A percentile compares a stretch with the other conserved stretches of the same genome.
Conservation (phyloP, 176 grass and related monocot species). For the Carex pumila region DNA sequence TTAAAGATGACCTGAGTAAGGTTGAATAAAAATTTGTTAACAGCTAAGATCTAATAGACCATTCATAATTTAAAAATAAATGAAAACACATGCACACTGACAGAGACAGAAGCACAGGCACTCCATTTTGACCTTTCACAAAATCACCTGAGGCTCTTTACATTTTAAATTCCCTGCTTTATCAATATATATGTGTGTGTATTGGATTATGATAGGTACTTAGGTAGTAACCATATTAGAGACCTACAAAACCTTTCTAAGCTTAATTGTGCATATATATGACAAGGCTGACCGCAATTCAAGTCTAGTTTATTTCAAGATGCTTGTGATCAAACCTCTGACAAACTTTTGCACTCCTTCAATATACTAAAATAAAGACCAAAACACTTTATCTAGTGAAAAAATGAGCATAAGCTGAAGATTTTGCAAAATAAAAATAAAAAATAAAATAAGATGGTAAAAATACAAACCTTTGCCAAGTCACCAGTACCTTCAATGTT, state of each 20-base stretch:
- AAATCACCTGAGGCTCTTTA: neutral
- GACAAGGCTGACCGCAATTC: neutral
- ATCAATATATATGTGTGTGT: neutral
- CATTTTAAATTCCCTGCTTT: neutral
- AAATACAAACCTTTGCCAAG: slow-evolving; percentile 49
- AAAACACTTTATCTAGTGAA: neutral
- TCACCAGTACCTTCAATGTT: slow-evolving; percentile 54
- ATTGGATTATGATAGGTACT: neutral
- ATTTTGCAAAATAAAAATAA: neutral
- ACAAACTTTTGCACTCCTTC: neutral
- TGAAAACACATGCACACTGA: neutral
- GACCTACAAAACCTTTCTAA: neutral
- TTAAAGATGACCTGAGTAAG: slow-evolving; percentile 33
- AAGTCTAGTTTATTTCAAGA: neutral
- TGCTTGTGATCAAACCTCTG: neutral
- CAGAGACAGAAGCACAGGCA: neutral
- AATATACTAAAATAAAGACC: neutral
- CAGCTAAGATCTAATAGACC: slow-evolving; percentile 8
- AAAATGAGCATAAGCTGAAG: neutral
- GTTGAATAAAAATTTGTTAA: slow-evolving; percentile 35
- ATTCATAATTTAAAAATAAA: slow-evolving; percentile 34
- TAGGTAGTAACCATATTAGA: neutral
- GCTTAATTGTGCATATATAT: neutral
- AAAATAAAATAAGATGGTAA: neutral
- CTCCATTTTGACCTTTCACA: neutral